Base-by-base conservation (phyloP, 2,329 filamentous ascomycete species). In the Canariomyces notabilis region DNA sequence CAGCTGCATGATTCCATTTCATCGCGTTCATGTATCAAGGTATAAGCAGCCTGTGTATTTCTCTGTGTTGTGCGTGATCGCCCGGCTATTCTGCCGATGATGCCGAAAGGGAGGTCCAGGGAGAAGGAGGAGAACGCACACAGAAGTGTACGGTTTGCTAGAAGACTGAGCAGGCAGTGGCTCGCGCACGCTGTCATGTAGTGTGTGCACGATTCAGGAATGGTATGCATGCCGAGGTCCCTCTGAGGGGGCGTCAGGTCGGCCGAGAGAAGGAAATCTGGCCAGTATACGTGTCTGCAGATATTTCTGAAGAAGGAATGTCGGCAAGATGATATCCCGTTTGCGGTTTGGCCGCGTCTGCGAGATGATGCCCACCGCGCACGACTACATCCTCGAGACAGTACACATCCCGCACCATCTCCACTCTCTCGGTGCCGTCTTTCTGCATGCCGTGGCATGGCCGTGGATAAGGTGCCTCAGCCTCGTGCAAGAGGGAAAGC, bases 291-390 rank as follows among this genome's bases (percentile, higher is more conserved):
- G 22, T 19, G 20, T 35, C 38, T 51, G 49, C 49, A 46, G 36
- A 44, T 22, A 33, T 36, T 20, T 37, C 46, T 35, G 6, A 45
- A 48, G 38, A 37, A 19, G 49, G 38, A 19, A 48, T 42, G n/a
- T 35, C 37, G 32, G 48, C 31, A 22, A 8, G 21, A 29, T 34
- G 15, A 14, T 15, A 20, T 37, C 12, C 33, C 32, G 16, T 4
- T 49, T 21, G 9, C 1, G 12, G 36, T 5, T 22, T 43, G 39
- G 34, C 18, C 9, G 14, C 7, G 6, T 20, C 39, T 21, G 31
- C 14, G 26, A 41, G n/a, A 20, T 12, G 26, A 9, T 12, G 26
- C 14, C 26, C 9, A 29, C 8, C 26, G 9, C 3, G 14, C 8
- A 8, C 26, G 7, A 29, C 26, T 22, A 7, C 22, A 14, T 29